A percentile compares a stretch with the other conserved stretches of the same genome.
These are phyloP conservation scores for Alternaria incomplexa DNA, from an alignment of 2,329 filamentous ascomycete genomes.

Conservation along the genomic window DNA sequence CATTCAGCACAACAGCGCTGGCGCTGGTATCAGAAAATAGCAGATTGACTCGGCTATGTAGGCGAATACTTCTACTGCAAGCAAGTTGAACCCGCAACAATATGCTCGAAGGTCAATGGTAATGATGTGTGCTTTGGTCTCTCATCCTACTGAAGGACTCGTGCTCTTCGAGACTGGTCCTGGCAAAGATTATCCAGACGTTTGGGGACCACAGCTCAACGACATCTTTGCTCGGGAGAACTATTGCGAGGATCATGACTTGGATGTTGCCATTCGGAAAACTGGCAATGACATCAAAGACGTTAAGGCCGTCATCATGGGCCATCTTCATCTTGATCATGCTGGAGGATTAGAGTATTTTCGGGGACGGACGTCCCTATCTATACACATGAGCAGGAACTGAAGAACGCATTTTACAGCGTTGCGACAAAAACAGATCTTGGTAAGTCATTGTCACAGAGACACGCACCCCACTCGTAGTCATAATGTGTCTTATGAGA, in stretches of 20 bases:
- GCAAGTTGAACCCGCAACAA: not conserved
- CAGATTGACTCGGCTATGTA: no score
- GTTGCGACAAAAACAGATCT: conserved; percentile 39
- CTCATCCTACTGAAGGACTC: conserved; percentile 43
- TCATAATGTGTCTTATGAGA: no score
- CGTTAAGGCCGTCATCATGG: conserved; percentile 46
- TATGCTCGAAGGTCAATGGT: conserved; percentile 23
- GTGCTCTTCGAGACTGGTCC: conserved; percentile 47
- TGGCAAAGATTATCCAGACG: conserved; percentile 37
- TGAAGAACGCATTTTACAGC: conserved; percentile 47
- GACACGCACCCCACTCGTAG: conserved; percentile 30
- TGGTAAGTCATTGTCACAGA: conserved; percentile 40
- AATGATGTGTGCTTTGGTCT: conserved; percentile 35
- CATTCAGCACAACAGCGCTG: not conserved
- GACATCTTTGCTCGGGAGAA: conserved; percentile 42
- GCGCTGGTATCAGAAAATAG: no score
- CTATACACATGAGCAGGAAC: conserved; percentile 47
- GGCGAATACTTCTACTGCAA: no score
- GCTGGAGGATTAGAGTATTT: conserved; percentile 47
- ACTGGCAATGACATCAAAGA: conserved; percentile 46
- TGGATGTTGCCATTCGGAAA: conserved; percentile 27
- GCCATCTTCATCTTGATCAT: conserved; percentile 48
- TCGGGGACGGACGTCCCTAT: conserved; percentile 43
- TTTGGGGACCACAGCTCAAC: conserved; percentile 35
- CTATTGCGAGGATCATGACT: conserved; percentile 20